A percentile compares a stretch with the other conserved stretches of the same genome.
Evolutionary conservation across 2,329 filamentous ascomycete genomes (phyloP).

Genomic region (Ophiostoma sp.): DNA sequence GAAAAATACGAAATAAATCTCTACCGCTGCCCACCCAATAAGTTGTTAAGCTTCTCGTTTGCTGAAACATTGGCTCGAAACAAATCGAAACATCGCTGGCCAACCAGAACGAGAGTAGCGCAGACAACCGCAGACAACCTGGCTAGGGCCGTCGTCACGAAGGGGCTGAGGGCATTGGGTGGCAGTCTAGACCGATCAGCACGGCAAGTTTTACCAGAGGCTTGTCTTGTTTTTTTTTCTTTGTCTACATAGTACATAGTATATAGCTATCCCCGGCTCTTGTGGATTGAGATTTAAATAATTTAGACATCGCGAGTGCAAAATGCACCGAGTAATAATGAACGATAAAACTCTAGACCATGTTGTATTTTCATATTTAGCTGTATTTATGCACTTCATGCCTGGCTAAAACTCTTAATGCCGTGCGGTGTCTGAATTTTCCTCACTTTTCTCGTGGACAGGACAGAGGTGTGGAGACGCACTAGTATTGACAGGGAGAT

Average conservation of each 20-base stretch:
- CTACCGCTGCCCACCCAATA: neutral
- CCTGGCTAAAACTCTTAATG: neutral
- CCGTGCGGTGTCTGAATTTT: neutral
- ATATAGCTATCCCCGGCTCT: neutral
- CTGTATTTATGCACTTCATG: neutral
- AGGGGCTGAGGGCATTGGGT: neutral
- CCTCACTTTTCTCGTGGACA: neutral
- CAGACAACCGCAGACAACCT: neutral
- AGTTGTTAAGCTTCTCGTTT: constrained; percentile 3
- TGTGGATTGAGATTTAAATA: neutral
- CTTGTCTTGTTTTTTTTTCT: neutral
- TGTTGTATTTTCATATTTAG: neutral
- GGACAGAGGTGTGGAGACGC: neutral
- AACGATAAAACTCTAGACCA: neutral
- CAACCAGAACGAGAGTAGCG: neutral
- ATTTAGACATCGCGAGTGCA: neutral
- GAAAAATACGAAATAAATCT: neutral
- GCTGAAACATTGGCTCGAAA: neutral
- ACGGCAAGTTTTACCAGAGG: no score
- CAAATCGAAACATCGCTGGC: neutral
- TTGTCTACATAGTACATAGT: neutral
- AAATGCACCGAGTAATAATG: no score
- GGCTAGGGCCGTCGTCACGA: neutral
- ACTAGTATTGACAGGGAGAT: neutral
- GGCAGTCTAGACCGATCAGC: neutral